Evolutionary conservation across 345 rosid species (phyloP), one percentile per base, ranked within the genome.

Genomic region (Bruguiera parviflora): DNA sequence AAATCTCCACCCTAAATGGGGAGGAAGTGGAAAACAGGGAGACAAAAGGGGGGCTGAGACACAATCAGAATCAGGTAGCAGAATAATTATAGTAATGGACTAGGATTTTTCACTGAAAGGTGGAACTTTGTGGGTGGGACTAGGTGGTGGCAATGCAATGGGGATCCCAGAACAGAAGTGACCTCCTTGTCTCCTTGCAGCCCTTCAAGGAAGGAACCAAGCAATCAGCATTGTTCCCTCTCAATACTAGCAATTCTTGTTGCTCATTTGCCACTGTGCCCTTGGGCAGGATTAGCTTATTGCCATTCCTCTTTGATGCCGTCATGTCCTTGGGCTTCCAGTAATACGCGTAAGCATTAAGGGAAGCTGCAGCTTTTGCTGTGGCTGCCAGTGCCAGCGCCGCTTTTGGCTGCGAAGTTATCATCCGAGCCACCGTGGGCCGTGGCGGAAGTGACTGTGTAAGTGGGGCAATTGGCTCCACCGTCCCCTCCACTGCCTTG

Each of bases 61-160:
- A 37, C 61, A 60, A 51, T 20, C 60, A 64, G 43, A 60, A 51
- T 20, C 37, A 64, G 43, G 37, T 55, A 55, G 60, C 39, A 20
- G 24, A 28, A 28, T 35, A 61, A 61, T 8, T 6, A 72, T 47
- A 1, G 47, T 65, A n/a, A 22, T 57, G 53, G 65, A 43, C 32
- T 46, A 3, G 59, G 59, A 27, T 21, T 55, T 55, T 55, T 55
- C 24, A 3, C 3, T 55, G 0, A 22, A 22, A 22, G 22, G 59
- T 39, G 18, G 59, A 53, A 49, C 69, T 11, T 22, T 32, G 5
- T 52, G 5, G 22, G 24, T 25, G 56, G 56, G 16, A 53, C 32
- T 27, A 35, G 31, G 90, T 85, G 29, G 95, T 91, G 71, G 98
- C 97, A 69, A 91, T 88, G 92, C 97, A 94, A 24, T 74, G 68